Conservation (phyloP, 2,329 filamentous ascomycete species). For the Rhinocladiella similis region DNA sequence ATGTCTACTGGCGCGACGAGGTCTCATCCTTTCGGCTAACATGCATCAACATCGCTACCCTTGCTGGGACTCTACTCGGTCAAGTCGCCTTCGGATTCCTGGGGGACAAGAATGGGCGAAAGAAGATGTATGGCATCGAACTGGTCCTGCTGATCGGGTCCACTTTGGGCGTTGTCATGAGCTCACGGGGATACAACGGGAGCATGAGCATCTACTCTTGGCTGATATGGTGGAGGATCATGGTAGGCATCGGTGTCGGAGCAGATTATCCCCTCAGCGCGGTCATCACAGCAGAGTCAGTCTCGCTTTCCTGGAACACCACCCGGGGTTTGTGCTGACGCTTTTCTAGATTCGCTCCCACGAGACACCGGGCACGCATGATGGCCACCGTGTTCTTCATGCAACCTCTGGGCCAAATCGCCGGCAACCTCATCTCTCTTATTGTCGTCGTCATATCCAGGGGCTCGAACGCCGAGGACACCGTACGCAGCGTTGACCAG, state of each 20-base stretch:
- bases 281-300: conserved; percentile 67
- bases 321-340: conserved; percentile 14
- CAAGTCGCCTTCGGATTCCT: conserved; percentile 50
- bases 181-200: conserved; percentile 43
- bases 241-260: conserved; percentile 59
- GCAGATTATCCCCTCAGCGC: conserved; percentile 68
- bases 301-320: conserved; percentile 2
- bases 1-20: conserved; percentile 49
- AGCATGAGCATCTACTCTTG: conserved; percentile 48
- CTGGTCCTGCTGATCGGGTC: conserved; percentile 48
- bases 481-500: conserved; percentile 52
- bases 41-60: conserved; percentile 48
- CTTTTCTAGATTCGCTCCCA: conserved; percentile 48
- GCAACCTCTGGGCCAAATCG: conserved; percentile 67
- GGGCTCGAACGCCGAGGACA: conserved; percentile 31
- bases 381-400: conserved; percentile 68
- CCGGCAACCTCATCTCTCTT: conserved; percentile 63
- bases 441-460: conserved; percentile 39
- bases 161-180: conserved; percentile 49
- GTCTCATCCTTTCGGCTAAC: conserved; percentile 37
- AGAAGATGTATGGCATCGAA: conserved; percentile 54
- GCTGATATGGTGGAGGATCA: conserved; percentile 50
- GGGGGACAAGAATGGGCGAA: conserved; percentile 50
- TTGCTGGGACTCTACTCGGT: conserved; percentile 49
- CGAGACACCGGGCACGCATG: conserved; percentile 66